Conservation (phyloP, 345 rosid species). For the Pistacia integerrima region DNA sequence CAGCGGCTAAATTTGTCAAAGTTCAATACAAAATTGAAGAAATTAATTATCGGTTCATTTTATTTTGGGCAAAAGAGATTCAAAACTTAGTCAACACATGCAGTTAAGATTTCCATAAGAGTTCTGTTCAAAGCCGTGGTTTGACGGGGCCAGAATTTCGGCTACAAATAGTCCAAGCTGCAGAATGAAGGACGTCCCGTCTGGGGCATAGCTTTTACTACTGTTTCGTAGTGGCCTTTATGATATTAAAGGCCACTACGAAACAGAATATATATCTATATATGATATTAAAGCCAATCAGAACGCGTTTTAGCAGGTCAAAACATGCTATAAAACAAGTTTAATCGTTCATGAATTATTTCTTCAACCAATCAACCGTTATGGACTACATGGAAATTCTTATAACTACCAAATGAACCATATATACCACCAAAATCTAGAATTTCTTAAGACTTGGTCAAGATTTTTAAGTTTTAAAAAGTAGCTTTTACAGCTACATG, state of each 20-base stretch:
- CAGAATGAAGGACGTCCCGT: neutral
- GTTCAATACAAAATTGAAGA: no score
- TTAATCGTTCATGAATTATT: neutral
- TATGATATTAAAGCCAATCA: neutral
- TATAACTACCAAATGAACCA: neutral
- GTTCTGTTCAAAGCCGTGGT: neutral
- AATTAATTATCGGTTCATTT: no score
- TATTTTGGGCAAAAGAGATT: neutral
- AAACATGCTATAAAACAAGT: conserved; percentile 11
- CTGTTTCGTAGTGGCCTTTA: neutral
- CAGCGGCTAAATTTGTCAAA: no score
- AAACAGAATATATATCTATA: no score
- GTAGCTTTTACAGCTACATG: neutral
- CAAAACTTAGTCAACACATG: neutral
- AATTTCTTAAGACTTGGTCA: neutral
- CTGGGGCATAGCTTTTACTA: neutral
- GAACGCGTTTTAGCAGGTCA: neutral
- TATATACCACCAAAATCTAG: neutral
- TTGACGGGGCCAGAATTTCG: conserved; percentile 10
- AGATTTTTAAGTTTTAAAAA: no score
- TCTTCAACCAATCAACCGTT: neutral
- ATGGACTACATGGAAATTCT: neutral
- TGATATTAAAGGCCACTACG: no score
- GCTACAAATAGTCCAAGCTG: conserved; percentile 6
- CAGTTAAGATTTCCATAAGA: neutral